Evolutionary conservation across 768 basidiomycete genomes (phyloP), one percentile per base, ranked within the genome.

Genomic region (Mycena kentingensis): DNA sequence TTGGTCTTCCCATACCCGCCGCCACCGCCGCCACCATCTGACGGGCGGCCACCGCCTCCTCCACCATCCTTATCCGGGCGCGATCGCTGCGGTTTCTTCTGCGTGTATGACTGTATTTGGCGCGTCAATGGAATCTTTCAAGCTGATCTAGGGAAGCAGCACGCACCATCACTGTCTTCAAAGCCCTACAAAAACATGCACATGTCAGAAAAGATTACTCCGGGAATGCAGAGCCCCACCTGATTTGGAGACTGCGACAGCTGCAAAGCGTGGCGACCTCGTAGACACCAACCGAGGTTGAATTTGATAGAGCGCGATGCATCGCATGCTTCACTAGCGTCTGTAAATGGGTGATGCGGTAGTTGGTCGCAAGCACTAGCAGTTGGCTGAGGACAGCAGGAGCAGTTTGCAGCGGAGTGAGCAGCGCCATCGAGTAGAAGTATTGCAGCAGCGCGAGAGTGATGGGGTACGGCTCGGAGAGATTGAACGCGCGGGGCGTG

Each of bases 191-290:
- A 52, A 54, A 47, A 42, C 46, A 46, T 51, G 11, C n/a, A n/a
- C n/a, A 54, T 24, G 46, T 39, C 35, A 51, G 34, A 29, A 46
- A 55, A 66, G 41, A 36, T 64, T 61, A 39, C 62, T 50, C 60
- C 49, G 3, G 42, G 36, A 37, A 10, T 36, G 60, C 50, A 52
- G 56, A 61, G 51, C 78, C 81, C 44, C 70, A 88, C 85, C 94
- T 78, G 60, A 97, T 93, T 64, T 97, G 94, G 51, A 98, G 73
- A 64, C 90, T 88, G 57, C 91, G 82, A 66, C 88, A 90, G 58
- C 84, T 90, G 64, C 92, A 93, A 4, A 98, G 73, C 3, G 95
- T 96, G 8, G 95, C 92, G 10, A 97, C 93, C 67, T 97, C 94
- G 66, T 98, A 98, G 37, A 98, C 88, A 24, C 89, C 90, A 18